Conservation (phyloP, 73 alveolate genomes). For the Durusdinium trenchii region DNA sequence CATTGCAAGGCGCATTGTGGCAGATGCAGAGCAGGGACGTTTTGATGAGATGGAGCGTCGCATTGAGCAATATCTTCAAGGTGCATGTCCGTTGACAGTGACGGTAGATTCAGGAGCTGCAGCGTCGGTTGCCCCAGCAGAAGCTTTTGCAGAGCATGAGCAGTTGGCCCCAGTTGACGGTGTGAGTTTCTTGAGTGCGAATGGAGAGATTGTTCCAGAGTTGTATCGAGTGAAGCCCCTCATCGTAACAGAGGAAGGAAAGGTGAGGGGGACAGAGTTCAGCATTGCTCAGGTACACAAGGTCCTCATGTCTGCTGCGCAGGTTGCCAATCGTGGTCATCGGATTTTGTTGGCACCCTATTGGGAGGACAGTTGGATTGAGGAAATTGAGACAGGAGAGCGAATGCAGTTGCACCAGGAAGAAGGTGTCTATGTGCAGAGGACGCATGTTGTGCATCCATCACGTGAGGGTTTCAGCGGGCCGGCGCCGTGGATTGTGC, state of each 20-base stretch:
- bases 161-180: neutral
- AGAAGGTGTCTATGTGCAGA: conserved; percentile 22
- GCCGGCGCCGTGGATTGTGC: conserved; percentile 2
- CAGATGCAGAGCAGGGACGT: too few relatives aligned
- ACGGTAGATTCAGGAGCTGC: neutral
- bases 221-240: neutral
- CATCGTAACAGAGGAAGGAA: neutral
- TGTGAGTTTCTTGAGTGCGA: neutral
- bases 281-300: neutral
- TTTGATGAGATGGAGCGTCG: neutral
- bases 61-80: neutral
- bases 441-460: neutral
- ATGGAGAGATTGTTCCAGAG: neutral
- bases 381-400: neutral
- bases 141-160: neutral
- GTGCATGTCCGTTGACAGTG: neutral
- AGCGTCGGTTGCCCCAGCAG: neutral
- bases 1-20: neutral
- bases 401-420: neutral
- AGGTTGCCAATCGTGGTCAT: neutral
- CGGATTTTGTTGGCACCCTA: neutral
- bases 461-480: neutral
- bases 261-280: neutral
- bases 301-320: neutral
- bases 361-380: neutral